Percentiles rank a stretch among this genome's conserved stretches.
Conservation (phyloP, 352 stramenopile genomes). For the Aphanomyces invadans region DNA sequence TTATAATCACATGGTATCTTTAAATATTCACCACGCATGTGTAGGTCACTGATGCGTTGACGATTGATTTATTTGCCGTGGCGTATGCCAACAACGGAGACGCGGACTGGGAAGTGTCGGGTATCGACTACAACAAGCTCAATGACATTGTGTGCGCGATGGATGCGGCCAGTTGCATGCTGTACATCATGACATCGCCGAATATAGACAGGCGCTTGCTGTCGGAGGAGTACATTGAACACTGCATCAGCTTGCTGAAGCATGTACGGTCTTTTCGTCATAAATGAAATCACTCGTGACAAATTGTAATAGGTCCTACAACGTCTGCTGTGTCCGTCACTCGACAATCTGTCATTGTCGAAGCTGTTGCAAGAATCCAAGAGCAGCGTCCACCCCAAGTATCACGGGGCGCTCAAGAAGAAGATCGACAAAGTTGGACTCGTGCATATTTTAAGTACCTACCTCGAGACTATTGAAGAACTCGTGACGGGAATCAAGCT, state of each 20-base stretch:
- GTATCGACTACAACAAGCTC: constrained; percentile 33
- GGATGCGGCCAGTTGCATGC: constrained; percentile 61
- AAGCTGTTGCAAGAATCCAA: constrained; percentile 4
- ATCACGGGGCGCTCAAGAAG: constrained; percentile 17
- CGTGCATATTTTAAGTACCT: constrained; percentile 55
- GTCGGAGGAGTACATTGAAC: constrained; percentile 77
- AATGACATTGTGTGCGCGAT: constrained; percentile 37
- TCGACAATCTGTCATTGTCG: constrained; percentile 41
- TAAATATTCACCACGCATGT: constrained; percentile 1
- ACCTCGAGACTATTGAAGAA: constrained; percentile 57
- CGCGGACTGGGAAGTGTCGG: constrained; percentile 32
- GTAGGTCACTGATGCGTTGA: constrained; percentile 14
- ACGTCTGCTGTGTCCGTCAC: constrained; percentile 50
- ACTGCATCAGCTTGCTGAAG: constrained; percentile 61
- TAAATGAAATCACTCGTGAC: no score
- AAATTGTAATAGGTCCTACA: constrained; percentile 31
- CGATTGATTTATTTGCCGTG: constrained; percentile 26
- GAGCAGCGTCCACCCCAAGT: constrained; percentile 22
- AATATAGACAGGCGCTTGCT: constrained; percentile 63
- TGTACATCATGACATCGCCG: constrained; percentile 61
- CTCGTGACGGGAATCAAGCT: constrained; percentile 63
- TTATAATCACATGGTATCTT: no score
- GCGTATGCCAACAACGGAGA: constrained; percentile 27
- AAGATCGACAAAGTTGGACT: constrained; percentile 48
- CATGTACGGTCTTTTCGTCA: constrained; percentile 28